phyloP scores from a whole-genome alignment of 148 eudicot genomes.

The Vaccinium corymbosum region DNA sequence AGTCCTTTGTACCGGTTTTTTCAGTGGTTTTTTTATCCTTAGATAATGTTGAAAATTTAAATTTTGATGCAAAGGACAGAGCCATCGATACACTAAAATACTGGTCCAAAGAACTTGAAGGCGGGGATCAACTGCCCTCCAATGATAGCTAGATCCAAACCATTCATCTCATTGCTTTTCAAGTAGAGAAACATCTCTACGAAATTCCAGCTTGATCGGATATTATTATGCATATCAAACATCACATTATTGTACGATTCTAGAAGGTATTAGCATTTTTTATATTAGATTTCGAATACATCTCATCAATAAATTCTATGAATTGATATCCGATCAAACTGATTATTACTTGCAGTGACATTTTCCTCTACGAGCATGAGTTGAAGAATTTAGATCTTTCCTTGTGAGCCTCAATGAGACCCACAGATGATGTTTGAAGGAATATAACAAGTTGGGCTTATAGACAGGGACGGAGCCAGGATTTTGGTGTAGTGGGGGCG shows the following conservation, averaged over 20 bases:
- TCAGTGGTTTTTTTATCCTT: neutral
- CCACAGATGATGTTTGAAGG: neutral
- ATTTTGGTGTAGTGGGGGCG: no score
- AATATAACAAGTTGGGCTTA: neutral
- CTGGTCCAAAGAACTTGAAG: neutral
- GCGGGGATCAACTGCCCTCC: neutral
- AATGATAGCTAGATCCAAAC: neutral
- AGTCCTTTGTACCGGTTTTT: neutral
- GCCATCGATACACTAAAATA: neutral
- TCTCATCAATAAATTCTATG: neutral
- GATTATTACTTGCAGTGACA: neutral
- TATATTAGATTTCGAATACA: neutral
- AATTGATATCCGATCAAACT: neutral
- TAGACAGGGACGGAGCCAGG: no score
- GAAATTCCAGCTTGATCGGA: no score
- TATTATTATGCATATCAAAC: no score
- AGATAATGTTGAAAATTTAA: neutral
- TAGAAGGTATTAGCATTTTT: neutral
- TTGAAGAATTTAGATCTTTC: neutral
- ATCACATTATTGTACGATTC: no score
- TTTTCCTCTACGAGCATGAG: neutral
- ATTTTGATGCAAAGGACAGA: neutral
- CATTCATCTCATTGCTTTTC: neutral
- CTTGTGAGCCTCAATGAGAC: neutral
- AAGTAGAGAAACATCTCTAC: no score